These are phyloP conservation scores for Curvularia eragrostidis DNA, from an alignment of 2,329 filamentous ascomycete genomes.

Conservation along the genomic window DNA sequence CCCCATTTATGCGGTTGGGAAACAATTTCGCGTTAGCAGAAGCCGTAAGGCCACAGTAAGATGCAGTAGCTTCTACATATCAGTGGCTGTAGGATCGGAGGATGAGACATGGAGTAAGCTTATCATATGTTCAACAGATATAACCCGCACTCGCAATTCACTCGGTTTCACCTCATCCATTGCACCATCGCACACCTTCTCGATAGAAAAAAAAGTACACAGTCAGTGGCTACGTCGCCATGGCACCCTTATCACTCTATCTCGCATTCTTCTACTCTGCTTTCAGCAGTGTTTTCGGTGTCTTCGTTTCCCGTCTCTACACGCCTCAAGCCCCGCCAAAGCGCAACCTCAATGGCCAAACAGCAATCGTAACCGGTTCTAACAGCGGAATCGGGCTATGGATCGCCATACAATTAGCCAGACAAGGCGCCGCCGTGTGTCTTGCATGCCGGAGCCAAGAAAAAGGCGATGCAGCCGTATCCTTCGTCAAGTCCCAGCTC, in stretches of 20 bases:
- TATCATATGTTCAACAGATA: neutral
- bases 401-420: conserved; percentile 21
- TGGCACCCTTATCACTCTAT: conserved; percentile 9
- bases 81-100: neutral
- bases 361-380: conserved; percentile 59
- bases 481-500: conserved; percentile 10
- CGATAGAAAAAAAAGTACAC: neutral
- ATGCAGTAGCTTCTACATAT: neutral
- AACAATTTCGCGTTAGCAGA: no score
- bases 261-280: conserved; percentile 18
- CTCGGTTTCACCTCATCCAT: neutral
- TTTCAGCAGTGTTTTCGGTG: conserved; percentile 5
- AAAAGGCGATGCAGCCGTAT: conserved; percentile 18
- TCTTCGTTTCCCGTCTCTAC: conserved; percentile 22
- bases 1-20: neutral
- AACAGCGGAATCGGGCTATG: conserved; percentile 58
- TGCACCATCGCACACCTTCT: neutral
- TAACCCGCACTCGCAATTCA: neutral
- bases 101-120: neutral
- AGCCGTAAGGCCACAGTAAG: neutral
- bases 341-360: conserved; percentile 51
- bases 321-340: conserved; percentile 13
- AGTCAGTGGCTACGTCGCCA: neutral
- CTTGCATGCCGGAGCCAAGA: conserved; percentile 25
- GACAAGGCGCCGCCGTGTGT: conserved; percentile 22